Evolutionary conservation across 2,329 filamentous ascomycete species (phyloP).

Genomic region (Trichophyton schoenleinii): DNA sequence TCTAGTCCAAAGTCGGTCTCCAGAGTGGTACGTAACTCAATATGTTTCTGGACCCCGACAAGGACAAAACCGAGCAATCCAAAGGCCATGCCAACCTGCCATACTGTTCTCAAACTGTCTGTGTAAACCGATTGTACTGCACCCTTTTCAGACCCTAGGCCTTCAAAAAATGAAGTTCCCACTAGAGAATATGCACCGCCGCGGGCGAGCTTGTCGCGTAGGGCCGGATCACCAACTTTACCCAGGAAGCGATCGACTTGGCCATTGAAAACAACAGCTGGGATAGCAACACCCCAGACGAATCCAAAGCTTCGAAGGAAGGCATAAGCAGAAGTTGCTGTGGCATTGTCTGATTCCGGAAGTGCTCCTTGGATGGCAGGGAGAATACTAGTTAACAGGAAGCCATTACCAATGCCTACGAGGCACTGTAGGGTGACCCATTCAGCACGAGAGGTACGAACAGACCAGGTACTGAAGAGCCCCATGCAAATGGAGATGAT

Average conservation of each 20-base stretch:
- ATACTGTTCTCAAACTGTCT: slow-evolving; percentile 5
- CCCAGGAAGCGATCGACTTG: slow-evolving; percentile 9
- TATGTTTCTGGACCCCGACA: slow-evolving; percentile 4
- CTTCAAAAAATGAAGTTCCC: not conserved
- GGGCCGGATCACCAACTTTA: not conserved
- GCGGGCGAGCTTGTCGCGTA: not conserved
- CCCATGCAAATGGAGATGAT: slow-evolving; percentile 19
- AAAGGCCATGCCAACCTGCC: slow-evolving; percentile 6
- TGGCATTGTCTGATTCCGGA: slow-evolving; percentile 18
- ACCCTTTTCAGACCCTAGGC: not conserved
- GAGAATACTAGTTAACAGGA: slow-evolving; percentile 17
- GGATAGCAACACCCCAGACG: slow-evolving; percentile 22
- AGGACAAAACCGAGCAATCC: slow-evolving; percentile 6
- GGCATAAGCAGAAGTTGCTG: slow-evolving; percentile 17
- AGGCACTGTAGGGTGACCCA: slow-evolving; percentile 24
- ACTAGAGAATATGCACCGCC: not conserved
- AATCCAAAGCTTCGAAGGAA: slow-evolving; percentile 23
- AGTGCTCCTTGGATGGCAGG: slow-evolving; percentile 21
- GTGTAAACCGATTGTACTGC: not conserved
- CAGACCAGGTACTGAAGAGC: slow-evolving; percentile 17
- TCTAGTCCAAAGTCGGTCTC: slow-evolving; percentile 10
- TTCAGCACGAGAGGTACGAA: slow-evolving; percentile 14
- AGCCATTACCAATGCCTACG: slow-evolving; percentile 16
- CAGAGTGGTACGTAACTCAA: slow-evolving; percentile 3
- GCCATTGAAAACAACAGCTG: slow-evolving; percentile 22